phyloP scores from a whole-genome alignment of 306 rosid species.

The Gastrolobium bilobum region DNA sequence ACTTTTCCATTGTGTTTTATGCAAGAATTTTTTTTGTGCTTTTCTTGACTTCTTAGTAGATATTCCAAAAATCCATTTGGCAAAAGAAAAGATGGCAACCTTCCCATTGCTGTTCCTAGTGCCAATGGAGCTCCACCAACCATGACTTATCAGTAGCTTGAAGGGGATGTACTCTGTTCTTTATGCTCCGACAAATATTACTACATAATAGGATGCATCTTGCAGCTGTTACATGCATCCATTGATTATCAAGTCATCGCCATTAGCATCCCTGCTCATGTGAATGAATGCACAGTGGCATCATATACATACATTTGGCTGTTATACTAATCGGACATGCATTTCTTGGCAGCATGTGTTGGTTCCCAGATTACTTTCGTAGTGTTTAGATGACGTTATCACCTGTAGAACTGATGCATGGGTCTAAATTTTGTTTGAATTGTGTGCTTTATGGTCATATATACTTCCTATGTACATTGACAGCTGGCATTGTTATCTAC shows the following conservation, averaged over 20 bases:
- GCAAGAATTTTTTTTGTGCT: slow-evolving; percentile 43
- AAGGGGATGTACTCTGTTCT: slow-evolving; percentile 98
- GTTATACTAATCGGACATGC: slow-evolving; percentile 81
- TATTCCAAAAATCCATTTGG: slow-evolving; percentile 98
- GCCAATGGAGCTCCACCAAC: slow-evolving; percentile 80
- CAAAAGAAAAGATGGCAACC: slow-evolving; percentile 80
- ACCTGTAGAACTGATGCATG: slow-evolving; percentile 72
- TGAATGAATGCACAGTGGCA: slow-evolving; percentile 89
- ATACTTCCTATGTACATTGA: slow-evolving; percentile 61
- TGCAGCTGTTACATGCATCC: slow-evolving; percentile 99
- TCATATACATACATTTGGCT: slow-evolving; percentile 88
- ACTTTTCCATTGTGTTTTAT: slow-evolving; percentile 35
- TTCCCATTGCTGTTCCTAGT: slow-evolving; percentile 62
- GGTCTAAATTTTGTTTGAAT: slow-evolving; percentile 62
- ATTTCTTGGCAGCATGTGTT: slow-evolving; percentile 68
- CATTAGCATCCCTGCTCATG: slow-evolving; percentile 89
- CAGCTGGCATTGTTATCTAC: slow-evolving; percentile 48
- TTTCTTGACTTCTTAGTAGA: slow-evolving; percentile 74
- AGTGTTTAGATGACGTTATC: slow-evolving; percentile 59
- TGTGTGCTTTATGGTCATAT: slow-evolving; percentile 60
- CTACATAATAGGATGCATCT: slow-evolving; percentile 97
- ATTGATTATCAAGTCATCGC: slow-evolving; percentile 93
- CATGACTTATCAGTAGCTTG: slow-evolving; percentile 86
- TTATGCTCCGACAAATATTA: slow-evolving; percentile 78
- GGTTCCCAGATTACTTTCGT: slow-evolving; percentile 58